phyloP scores from a whole-genome alignment of 345 rosid genomes.

The Theobroma cacao region DNA sequence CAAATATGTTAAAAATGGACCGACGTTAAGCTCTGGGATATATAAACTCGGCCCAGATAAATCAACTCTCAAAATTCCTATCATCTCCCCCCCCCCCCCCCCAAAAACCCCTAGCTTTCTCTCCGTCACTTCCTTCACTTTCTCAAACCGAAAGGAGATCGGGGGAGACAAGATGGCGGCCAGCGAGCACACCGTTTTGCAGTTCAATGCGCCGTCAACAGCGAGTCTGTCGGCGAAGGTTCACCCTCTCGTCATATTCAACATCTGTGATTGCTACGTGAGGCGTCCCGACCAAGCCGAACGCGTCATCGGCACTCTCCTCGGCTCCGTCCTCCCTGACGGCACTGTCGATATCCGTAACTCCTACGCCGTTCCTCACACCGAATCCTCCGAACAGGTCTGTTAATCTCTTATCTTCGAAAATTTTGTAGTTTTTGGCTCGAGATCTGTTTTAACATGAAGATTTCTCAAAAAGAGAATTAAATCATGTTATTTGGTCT shows the following conservation, averaged over 20 bases:
- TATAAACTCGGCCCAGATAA: neutral
- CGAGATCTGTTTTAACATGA: neutral
- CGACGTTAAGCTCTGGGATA: neutral
- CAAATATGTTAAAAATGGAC: neutral
- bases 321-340: constrained; percentile 79
- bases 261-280: constrained; percentile 91
- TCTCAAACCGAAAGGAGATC: neutral
- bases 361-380: constrained; percentile 97
- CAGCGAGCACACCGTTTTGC: constrained; percentile 67
- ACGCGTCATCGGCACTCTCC: constrained; percentile 94
- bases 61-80: neutral
- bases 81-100: constrained; percentile 4
- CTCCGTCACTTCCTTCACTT: neutral
- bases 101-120: constrained; percentile 23
- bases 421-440: neutral
- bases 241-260: constrained; percentile 88
- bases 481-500: neutral
- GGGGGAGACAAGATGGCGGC: constrained; percentile 50
- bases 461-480: neutral
- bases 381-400: constrained; percentile 88
- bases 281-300: constrained; percentile 92
- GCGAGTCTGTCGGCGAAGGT: constrained; percentile 57
- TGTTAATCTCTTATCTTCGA: neutral
- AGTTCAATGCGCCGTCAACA: constrained; percentile 46
- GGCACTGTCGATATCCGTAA: constrained; percentile 94